Base-by-base conservation (phyloP, 257 asterid genomes). In the Leonotis leonurus region DNA sequence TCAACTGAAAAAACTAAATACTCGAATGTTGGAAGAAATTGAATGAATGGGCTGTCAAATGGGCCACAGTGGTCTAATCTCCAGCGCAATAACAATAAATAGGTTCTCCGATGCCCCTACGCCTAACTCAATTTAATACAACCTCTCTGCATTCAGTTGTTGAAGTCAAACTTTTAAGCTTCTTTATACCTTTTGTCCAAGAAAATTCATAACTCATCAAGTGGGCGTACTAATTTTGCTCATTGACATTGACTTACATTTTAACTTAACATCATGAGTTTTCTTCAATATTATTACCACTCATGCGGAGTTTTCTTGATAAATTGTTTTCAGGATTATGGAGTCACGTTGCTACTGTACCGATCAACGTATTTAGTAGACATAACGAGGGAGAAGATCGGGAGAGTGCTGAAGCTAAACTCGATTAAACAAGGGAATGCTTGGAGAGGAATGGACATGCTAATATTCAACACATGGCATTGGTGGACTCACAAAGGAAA, bases 401-500 rank as follows among this genome's bases (percentile, higher is more conserved):
- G 93, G 33, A 61, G 83, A 18, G 95, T 87, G 7, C 33, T 87
- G 83, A 81, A 79, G 37, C 60, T 87, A 71, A 62, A 72, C 53
- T 81, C 87, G 0, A 84, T 87, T 29, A 70, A 78, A 50, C 90
- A 80, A 75, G 95, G 95, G 49, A 70, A 77, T 54, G 83, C 85
- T 17, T 87, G 95, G 95, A 68, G 27, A 74, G 94, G 94, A 41
- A 87, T 82, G 95, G 95, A 87, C 64, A 71, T 85, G 86, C 81
- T 87, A 37, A 62, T 87, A 14, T 87, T 87, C 64, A 84, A 87
- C 58, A 49, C 94, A 4, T 87, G 93, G 90, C 95, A 87, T 81
- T 87, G 95, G 95, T 87, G 95, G 95, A 84, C 93, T 55, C 95
- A 87, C 76, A 82, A 74, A 48, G 95, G 95, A 37, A 68, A 49